Conservation (phyloP, 208 protist genomes). For the Crithidia fasciculata region DNA sequence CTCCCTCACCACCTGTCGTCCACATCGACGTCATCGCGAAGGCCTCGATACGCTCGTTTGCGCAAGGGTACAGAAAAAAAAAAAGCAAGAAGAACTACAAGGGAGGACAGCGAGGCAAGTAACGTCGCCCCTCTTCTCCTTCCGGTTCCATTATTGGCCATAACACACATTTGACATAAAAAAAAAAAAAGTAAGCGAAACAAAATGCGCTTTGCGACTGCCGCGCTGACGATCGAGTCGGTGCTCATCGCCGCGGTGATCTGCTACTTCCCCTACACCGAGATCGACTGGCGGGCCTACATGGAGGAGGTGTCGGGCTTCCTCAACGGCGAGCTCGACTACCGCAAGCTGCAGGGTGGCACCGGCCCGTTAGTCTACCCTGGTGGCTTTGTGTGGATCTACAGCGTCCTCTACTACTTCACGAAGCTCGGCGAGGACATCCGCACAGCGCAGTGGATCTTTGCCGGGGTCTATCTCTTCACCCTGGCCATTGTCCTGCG, state of each 20-base stretch:
- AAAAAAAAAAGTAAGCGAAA: too few species aligned
- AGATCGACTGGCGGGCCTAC: slow-evolving; percentile 93
- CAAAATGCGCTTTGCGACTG: slow-evolving; percentile 30
- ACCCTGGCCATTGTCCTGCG: slow-evolving; percentile 49
- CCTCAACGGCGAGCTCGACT: slow-evolving; percentile 78
- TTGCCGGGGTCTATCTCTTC: slow-evolving; percentile 70
- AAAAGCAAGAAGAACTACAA: too few species aligned
- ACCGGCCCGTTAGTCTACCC: slow-evolving; percentile 93
- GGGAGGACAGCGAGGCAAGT: too few species aligned
- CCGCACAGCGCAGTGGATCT: slow-evolving; percentile 75
- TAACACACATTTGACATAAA: too few species aligned
- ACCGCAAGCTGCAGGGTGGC: slow-evolving; percentile 70
- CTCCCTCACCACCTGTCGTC: too few species aligned
- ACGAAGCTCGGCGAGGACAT: slow-evolving; percentile 78
- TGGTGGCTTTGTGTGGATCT: slow-evolving; percentile 90
- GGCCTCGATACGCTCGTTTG: too few species aligned
- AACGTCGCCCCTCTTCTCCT: too few species aligned
- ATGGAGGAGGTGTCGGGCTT: slow-evolving; percentile 89
- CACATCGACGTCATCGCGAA: too few species aligned
- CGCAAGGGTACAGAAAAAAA: too few species aligned
- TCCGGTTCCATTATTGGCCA: too few species aligned
- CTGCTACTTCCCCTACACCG: slow-evolving; percentile 69
- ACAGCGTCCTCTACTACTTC: slow-evolving; percentile 74
- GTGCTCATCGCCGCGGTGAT: slow-evolving; percentile 49
- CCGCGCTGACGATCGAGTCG: slow-evolving; percentile 33